Evolutionary conservation across 106 monocot genomes (phyloP), one percentile per base, ranked within the genome.

Genomic region (Acanthochlamys bracteata): DNA sequence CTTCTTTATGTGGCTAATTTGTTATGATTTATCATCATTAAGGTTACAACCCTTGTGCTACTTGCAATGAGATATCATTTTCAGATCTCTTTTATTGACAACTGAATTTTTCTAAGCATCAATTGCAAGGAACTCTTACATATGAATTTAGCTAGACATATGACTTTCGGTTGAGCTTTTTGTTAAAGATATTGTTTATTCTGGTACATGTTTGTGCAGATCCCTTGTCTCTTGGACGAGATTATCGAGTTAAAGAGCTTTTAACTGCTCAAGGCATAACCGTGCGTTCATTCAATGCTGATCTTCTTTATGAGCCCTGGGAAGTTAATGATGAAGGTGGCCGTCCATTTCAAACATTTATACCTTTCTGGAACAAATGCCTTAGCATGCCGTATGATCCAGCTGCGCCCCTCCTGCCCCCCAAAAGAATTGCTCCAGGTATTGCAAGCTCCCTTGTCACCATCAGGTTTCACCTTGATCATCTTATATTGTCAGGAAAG

Each of bases 301-400:
- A 94, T 69, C 73, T 94, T 42, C 89, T 94, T 11, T 94, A 94
- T 59, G 94, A 94, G 66, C 94, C 94, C 23, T 94, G 94, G 94
- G 89, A 94, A 55, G 82, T 94, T 27, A 83, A 84, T 56, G 94
- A 94, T 58, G 86, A 89, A 26, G 70, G 84, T 51, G 89, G 82
- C 9, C 59, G 41, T 19, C 75, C 89, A 15, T 94, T 94, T 69
- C 56, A 66, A 14, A 94, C 84, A 39, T 94, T 94, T 80, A 68
- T 49, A 15, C 74, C 76, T 39, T 94, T 94, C 66, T 94, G 89
- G 94, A 86, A 86, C 53, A 94, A 78, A 77, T 90, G 94, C 62
- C 84, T 94, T 20, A 82, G 79, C 75, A 90, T 94, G 94, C 89
- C 89, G 14, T 78, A 80, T 75, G 94, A 94, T 66, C 89, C 94